phyloP scores from a whole-genome alignment of 768 basidiomycete species.

The Kondoa malvinella region DNA sequence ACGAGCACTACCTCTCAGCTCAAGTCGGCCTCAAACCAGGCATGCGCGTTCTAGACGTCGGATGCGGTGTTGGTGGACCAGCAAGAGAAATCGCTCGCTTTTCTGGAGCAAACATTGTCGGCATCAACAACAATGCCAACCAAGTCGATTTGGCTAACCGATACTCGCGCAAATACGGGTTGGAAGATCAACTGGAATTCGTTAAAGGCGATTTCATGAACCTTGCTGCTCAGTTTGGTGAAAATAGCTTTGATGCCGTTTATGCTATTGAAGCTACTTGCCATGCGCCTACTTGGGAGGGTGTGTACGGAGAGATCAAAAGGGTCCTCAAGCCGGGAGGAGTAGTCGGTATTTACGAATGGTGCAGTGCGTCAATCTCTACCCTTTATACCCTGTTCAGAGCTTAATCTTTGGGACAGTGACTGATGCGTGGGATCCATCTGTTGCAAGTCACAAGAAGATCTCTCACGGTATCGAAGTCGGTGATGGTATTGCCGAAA shows the following conservation, averaged over 20 bases:
- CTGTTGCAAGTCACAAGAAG: conserved; percentile 66
- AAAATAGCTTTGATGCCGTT: conserved; percentile 83
- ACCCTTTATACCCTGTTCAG: neutral
- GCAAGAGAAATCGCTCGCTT: conserved; percentile 89
- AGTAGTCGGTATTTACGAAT: conserved; percentile 42
- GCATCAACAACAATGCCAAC: conserved; percentile 85
- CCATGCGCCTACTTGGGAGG: conserved; percentile 89
- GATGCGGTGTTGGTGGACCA: conserved; percentile 90
- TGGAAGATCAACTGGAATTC: conserved; percentile 61
- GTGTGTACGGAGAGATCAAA: conserved; percentile 81
- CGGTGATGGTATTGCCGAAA: conserved; percentile 94
- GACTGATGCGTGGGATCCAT: conserved; percentile 84
- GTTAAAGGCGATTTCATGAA: conserved; percentile 96
- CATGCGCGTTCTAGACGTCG: conserved; percentile 94
- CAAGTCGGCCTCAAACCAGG: conserved; percentile 69
- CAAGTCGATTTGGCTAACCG: conserved; percentile 70
- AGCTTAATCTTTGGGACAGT: conserved; percentile 98
- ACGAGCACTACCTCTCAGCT: conserved; percentile 89
- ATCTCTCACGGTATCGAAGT: conserved; percentile 54
- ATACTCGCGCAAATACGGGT: conserved; percentile 60
- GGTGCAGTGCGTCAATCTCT: neutral
- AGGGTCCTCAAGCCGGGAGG: conserved; percentile 94
- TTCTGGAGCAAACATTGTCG: conserved; percentile 63
- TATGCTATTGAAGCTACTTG: conserved; percentile 97
- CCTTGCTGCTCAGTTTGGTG: conserved; percentile 73